phyloP scores from a whole-genome alignment of 176 grass and related monocot species.

The Triticum timopheevii region DNA sequence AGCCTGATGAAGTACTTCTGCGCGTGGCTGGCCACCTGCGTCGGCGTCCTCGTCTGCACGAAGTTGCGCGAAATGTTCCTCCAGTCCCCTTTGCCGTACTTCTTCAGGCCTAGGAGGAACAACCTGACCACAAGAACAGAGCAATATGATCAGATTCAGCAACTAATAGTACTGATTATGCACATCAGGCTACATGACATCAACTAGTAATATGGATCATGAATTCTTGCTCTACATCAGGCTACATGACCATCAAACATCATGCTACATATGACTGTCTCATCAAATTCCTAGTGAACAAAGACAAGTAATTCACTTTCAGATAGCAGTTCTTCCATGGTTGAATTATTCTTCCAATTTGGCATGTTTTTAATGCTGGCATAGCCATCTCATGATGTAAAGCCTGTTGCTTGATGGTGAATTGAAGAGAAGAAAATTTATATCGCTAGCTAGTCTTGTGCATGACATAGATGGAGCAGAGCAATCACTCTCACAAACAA shows the following conservation, averaged over 20 bases:
- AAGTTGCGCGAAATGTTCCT: conserved; percentile 87
- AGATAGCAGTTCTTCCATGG: neutral
- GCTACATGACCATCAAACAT: neutral
- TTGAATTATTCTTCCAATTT: neutral
- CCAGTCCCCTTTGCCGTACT: conserved; percentile 92
- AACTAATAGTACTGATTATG: neutral
- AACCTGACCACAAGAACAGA: conserved; percentile 38
- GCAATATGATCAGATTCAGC: conserved; percentile 23
- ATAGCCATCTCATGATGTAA: conserved; percentile 28
- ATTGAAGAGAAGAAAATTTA: conserved; percentile 25
- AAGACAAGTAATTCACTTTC: neutral
- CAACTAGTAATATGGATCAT: neutral
- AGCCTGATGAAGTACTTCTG: conserved; percentile 97
- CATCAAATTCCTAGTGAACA: conserved; percentile 17
- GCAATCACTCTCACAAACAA: conserved; percentile 40
- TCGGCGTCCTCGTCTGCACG: conserved; percentile 73
- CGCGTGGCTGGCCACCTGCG: conserved; percentile 90
- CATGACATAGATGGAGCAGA: conserved; percentile 31
- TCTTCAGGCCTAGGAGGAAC: conserved; percentile 75
- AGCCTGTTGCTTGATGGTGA: conserved; percentile 11
- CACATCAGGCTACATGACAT: neutral
- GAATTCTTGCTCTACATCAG: neutral
- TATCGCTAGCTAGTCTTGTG: neutral
- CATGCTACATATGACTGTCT: conserved; percentile 33
- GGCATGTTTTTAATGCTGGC: neutral